Percentiles rank a stretch among this genome's conserved stretches.
Conservation (phyloP, 441 rosid genomes). For the Populus hybrid region DNA sequence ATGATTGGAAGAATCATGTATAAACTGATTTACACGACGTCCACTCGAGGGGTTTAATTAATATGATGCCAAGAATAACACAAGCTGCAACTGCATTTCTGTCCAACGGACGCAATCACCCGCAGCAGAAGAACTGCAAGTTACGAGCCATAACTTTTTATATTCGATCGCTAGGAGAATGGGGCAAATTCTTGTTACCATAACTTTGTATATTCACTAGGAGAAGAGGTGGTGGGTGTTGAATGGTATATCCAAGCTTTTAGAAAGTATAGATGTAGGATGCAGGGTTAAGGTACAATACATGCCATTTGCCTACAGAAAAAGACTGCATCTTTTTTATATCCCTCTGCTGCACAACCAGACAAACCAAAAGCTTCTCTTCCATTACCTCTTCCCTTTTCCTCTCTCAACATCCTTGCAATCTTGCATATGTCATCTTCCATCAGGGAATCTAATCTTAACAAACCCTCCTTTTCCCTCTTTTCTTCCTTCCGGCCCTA, state of each 20-base stretch:
- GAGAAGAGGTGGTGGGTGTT: conserved; percentile 12
- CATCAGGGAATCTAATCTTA: conserved; percentile 53
- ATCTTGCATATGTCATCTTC: conserved; percentile 44
- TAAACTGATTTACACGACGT: background rate
- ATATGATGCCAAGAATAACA: no score
- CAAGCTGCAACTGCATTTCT: no score
- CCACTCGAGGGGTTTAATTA: no score
- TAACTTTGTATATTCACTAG: conserved; percentile 22
- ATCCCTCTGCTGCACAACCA: conserved; percentile 36
- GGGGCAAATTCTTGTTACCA: conserved; percentile 8
- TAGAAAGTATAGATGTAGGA: conserved; percentile 46
- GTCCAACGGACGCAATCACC: no score
- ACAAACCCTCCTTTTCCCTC: conserved; percentile 37
- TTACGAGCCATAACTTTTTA: background rate
- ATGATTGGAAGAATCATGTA: background rate
- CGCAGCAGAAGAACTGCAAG: background rate
- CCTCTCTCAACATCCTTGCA: conserved; percentile 17
- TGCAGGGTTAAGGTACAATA: conserved; percentile 45
- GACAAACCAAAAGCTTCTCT: conserved; percentile 57
- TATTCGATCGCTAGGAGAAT: background rate
- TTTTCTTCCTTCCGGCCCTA: conserved; percentile 34
- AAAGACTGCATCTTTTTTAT: conserved; percentile 41
- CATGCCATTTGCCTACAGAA: conserved; percentile 49
- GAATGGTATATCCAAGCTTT: conserved; percentile 57
- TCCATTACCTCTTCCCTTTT: conserved; percentile 22